A percentile compares a stretch with the other conserved stretches of the same genome.
phyloP scores from a whole-genome alignment of 2,329 filamentous ascomycete genomes.

The Trichoderma sp. region DNA sequence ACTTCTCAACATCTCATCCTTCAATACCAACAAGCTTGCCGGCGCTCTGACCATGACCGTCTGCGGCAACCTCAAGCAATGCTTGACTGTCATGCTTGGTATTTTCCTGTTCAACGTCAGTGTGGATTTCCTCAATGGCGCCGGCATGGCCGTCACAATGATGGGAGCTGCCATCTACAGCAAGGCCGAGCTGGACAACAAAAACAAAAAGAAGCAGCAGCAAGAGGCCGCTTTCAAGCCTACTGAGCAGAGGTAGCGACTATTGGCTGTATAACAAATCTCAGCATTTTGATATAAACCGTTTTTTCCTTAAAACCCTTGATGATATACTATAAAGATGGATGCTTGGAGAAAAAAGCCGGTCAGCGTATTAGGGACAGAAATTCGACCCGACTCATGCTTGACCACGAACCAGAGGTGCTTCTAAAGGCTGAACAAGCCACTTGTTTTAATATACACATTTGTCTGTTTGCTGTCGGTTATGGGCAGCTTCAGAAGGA shows the following conservation, averaged over 20 bases:
- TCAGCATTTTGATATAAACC: conserved; percentile 25
- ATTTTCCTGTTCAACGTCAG: conserved; percentile 55
- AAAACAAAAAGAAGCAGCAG: conserved; percentile 45
- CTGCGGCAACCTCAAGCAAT: conserved; percentile 61
- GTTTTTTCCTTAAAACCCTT: conserved; percentile 12
- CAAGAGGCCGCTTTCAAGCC: conserved; percentile 37
- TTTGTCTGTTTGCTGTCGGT: conserved; percentile 5
- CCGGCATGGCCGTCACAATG: conserved; percentile 58
- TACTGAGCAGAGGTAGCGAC: conserved; percentile 37
- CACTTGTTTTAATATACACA: conserved; percentile 18
- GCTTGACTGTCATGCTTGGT: conserved; percentile 56
- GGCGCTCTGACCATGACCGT: conserved; percentile 62
- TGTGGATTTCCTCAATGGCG: conserved; percentile 55
- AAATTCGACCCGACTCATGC: neutral
- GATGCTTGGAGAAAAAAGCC: conserved; percentile 8
- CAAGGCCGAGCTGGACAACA: conserved; percentile 57
- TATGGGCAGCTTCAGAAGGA: conserved; percentile 1
- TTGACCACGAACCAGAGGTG: neutral
- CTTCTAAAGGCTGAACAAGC: neutral
- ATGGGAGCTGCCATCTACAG: conserved; percentile 59
- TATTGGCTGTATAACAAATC: neutral
- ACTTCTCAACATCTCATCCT: conserved; percentile 58
- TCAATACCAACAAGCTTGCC: conserved; percentile 59
- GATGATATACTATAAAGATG: conserved; percentile 21
- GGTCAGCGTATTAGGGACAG: neutral